These are phyloP conservation scores for Zelonia costaricensis DNA, from an alignment of 208 protist genomes.

Conservation along the genomic window DNA sequence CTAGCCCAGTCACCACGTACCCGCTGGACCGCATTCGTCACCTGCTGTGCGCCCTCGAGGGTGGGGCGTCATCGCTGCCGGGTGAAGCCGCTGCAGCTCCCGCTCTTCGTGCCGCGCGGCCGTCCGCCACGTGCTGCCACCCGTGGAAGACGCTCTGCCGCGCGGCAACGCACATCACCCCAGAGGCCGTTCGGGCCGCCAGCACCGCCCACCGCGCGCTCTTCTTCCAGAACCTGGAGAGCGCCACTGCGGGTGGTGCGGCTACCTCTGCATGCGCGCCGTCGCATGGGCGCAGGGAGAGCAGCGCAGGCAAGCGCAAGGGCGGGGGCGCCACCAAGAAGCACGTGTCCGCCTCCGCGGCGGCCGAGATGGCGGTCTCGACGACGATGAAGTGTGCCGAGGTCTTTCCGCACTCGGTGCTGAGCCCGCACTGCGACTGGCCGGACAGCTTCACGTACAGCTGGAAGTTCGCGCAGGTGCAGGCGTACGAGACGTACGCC, in stretches of 20 bases:
- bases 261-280: too few species aligned
- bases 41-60: background rate
- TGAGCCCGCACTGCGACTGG: constrained; percentile 66
- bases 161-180: constrained; percentile 31
- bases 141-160: constrained; percentile 38
- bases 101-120: too few species aligned
- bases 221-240: constrained; percentile 33
- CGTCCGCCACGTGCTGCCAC: background rate
- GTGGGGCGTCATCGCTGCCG: too few species aligned
- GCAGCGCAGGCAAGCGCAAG: background rate
- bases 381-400: constrained; percentile 42
- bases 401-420: constrained; percentile 47
- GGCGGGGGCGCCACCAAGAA: constrained; percentile 1
- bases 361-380: constrained; percentile 17
- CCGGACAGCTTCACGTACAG: constrained; percentile 66
- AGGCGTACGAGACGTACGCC: constrained; percentile 42
- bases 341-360: constrained; percentile 12
- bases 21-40: background rate
- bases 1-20: background rate
- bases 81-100: too few species aligned
- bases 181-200: constrained; percentile 25
- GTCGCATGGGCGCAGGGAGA: too few species aligned
- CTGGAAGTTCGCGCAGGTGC: constrained; percentile 52
- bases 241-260: constrained; percentile 1
- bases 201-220: constrained; percentile 28